Evolutionary conservation across 208 protist species (phyloP), one percentile per base, ranked within the genome.

Genomic region (Acanthamoeba lenticulata): DNA sequence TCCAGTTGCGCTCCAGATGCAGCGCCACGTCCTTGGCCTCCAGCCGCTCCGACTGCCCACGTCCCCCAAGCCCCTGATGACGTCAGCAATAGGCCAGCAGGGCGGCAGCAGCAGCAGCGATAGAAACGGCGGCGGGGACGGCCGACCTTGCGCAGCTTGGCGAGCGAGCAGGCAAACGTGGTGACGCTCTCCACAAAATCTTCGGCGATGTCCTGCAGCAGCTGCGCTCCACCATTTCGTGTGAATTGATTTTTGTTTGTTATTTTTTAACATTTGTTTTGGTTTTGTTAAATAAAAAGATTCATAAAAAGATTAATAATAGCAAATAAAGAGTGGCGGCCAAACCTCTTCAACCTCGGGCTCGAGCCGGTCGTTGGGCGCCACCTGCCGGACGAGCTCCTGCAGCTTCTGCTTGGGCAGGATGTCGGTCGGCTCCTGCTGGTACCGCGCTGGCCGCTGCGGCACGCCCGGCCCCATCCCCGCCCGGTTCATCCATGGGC

Each of bases 131-230:
- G 52, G 9, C 45, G 45, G 15, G 9, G 45, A 15, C 15, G 45
- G 45, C 5, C 2, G 2, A 81, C 72, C 72, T 81, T 95, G 6
- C 94, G 83, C 27, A 90, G 94, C 67, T 95, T 95, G 21, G 94
- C 94, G 19, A 95, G 86, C 38, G 38, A 55, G 69, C 94, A 95
- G 1, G 85, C 83, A 57, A 92, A 95, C 32, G 72, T 93, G 21
- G 94, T 95, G 15, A 95, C 94, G 69, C 91, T 95, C 29, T 92
- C 81, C 17, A 95, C 72, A 88, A 95, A 95, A 79, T 95, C 94
- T 67, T 95, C 94, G 21, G 86, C 94, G 32, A 95, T 95, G 32
- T 95, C 94, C 21, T 90, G 72, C 81, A 95, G 55, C 19, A 94
- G 19, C 93, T 94, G 93, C n/a, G 3, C 29, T 60, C 17, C 17